Conservation (phyloP, 805 yeast genomes). For the Candida glaebosa region DNA sequence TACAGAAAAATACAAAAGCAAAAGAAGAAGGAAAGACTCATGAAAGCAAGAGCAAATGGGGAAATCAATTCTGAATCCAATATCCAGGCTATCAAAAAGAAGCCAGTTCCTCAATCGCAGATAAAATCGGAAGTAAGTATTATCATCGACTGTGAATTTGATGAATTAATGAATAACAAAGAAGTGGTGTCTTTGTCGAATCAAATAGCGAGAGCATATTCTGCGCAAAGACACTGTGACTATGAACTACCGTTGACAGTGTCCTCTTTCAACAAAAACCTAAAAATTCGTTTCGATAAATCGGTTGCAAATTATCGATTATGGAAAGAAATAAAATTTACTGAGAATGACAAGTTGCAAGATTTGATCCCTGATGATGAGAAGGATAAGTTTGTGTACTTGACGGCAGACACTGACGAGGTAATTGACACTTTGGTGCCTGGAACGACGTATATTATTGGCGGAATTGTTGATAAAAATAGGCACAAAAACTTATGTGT, state of each 20-base stretch:
- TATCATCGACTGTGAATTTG: slow-evolving; percentile 87
- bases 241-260: slow-evolving; percentile 57
- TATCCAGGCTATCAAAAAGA: slow-evolving; percentile 20
- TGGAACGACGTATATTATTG: slow-evolving; percentile 78
- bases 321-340: slow-evolving; percentile 67
- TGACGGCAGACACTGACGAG: slow-evolving; percentile 85
- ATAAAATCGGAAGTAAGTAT: slow-evolving; percentile 47
- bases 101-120: slow-evolving; percentile 44
- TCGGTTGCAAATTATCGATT: slow-evolving; percentile 53
- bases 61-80: slow-evolving; percentile 27
- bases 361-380: slow-evolving; percentile 24
- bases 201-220: slow-evolving; percentile 80
- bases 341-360: slow-evolving; percentile 29
- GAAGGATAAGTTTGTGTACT: slow-evolving; percentile 51
- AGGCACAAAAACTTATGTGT: slow-evolving; percentile 78
- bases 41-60: slow-evolving; percentile 21
- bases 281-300: slow-evolving; percentile 66
- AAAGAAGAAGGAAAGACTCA: slow-evolving; percentile 43
- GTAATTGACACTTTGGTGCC: slow-evolving; percentile 59
- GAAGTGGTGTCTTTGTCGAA: slow-evolving; percentile 66
- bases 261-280: slow-evolving; percentile 60
- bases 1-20: slow-evolving; percentile 52
- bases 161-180: slow-evolving; percentile 79
- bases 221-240: slow-evolving; percentile 64
- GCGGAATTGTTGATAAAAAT: slow-evolving; percentile 96